These are phyloP conservation scores for Dictyostelium firmibasis DNA, from an alignment of 78 protist species.

Conservation along the genomic window DNA sequence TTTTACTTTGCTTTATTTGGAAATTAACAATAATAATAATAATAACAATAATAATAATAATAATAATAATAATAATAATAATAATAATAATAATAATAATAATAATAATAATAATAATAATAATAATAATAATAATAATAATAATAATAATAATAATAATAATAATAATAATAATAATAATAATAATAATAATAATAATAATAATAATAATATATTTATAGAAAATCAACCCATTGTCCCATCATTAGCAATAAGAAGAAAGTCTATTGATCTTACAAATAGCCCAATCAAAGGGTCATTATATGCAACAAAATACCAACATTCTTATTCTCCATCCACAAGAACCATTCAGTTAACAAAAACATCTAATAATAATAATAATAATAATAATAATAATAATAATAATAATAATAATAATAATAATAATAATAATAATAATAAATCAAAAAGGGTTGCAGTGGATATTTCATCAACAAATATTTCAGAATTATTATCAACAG, in stretches of 20 bases:
- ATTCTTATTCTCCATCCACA: slow-evolving; percentile 44
- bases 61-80: no score
- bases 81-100: no score
- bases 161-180: no score
- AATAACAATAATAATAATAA: background rate
- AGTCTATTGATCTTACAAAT: slow-evolving; percentile 62
- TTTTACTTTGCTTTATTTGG: background rate
- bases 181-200: no score
- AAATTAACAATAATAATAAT: background rate
- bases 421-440: no score
- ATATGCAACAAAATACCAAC: slow-evolving; percentile 50
- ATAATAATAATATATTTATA: background rate
- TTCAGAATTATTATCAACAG: background rate
- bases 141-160: no score
- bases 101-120: no score
- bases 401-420: background rate
- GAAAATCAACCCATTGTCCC: slow-evolving; percentile 73
- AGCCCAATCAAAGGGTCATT: slow-evolving; percentile 69
- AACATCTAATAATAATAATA: background rate
- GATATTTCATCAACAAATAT: background rate
- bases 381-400: background rate
- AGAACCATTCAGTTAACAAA: slow-evolving; percentile 31
- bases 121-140: no score
- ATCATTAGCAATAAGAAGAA: slow-evolving; percentile 72
- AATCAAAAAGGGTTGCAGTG: background rate